These are phyloP conservation scores for Aspergillus oerlinghausenensis DNA, from an alignment of 2,329 filamentous ascomycete genomes.

Conservation along the genomic window DNA sequence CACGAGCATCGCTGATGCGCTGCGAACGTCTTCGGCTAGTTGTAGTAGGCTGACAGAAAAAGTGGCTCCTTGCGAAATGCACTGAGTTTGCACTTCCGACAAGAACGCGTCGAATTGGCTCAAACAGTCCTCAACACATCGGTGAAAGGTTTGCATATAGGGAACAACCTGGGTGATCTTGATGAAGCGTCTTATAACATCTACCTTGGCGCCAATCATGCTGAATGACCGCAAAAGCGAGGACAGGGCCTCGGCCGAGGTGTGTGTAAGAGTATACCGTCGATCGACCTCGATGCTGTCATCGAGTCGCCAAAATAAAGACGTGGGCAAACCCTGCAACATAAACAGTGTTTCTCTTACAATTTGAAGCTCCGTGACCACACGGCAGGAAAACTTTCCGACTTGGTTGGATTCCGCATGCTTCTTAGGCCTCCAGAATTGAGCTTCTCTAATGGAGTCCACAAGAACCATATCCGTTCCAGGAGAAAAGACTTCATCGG, in stretches of 20 bases:
- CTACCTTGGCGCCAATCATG: slow-evolving; percentile 45
- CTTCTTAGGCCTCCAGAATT: slow-evolving; percentile 45
- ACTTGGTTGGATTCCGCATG: slow-evolving; percentile 8
- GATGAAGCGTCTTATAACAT: slow-evolving; percentile 47
- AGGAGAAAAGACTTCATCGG: slow-evolving; percentile 29
- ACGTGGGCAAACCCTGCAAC: slow-evolving; percentile 73
- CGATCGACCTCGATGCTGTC: slow-evolving; percentile 34
- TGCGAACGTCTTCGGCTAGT: slow-evolving; percentile 55
- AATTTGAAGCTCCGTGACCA: slow-evolving; percentile 66
- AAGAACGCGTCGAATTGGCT: slow-evolving; percentile 55
- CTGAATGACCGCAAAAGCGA: slow-evolving; percentile 42
- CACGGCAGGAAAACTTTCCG: slow-evolving; percentile 19
- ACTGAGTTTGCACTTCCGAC: slow-evolving; percentile 56
- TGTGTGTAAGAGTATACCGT: slow-evolving; percentile 32
- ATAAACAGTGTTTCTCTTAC: slow-evolving; percentile 79
- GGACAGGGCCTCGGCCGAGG: slow-evolving; percentile 27
- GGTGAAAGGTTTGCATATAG: slow-evolving; percentile 67
- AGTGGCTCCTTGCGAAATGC: slow-evolving; percentile 52
- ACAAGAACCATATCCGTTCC: slow-evolving; percentile 32
- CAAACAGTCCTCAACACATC: slow-evolving; percentile 56
- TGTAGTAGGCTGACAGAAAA: slow-evolving; percentile 63
- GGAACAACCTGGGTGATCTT: slow-evolving; percentile 46
- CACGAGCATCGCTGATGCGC: slow-evolving; percentile 52
- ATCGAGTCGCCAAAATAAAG: slow-evolving; percentile 55
- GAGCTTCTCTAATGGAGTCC: slow-evolving; percentile 37